These are phyloP conservation scores for Aspergillus fumigatus DNA, from an alignment of 2,329 filamentous ascomycete genomes.

Conservation along the genomic window DNA sequence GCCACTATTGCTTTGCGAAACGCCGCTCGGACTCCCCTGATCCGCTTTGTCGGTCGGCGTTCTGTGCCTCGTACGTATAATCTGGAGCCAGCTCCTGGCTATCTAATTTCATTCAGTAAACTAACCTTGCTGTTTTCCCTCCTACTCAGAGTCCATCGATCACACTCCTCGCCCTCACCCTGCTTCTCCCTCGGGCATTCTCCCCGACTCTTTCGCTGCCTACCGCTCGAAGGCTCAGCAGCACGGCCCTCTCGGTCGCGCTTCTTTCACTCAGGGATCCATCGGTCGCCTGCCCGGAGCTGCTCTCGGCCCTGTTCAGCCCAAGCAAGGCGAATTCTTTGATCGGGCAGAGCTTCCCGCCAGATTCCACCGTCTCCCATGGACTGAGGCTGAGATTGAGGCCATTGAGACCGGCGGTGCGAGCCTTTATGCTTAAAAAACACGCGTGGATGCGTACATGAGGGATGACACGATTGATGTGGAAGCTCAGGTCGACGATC, in stretches of 20 bases:
- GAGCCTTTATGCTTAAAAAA: slow-evolving; percentile 51
- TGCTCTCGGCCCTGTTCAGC: slow-evolving; percentile 66
- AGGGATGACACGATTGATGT: slow-evolving; percentile 13
- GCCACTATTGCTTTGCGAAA: slow-evolving; percentile 39
- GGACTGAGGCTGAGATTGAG: slow-evolving; percentile 83
- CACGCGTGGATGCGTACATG: slow-evolving; percentile 1
- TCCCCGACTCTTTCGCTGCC: slow-evolving; percentile 58
- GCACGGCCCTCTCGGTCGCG: slow-evolving; percentile 55
- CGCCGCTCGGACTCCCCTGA: slow-evolving; percentile 43
- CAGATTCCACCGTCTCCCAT: slow-evolving; percentile 72
- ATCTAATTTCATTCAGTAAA: neutral
- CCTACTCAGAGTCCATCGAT: slow-evolving; percentile 37
- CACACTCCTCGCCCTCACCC: slow-evolving; percentile 58
- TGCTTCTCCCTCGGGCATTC: slow-evolving; percentile 50
- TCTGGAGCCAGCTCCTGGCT: neutral
- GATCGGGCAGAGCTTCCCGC: slow-evolving; percentile 82
- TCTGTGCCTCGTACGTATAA: slow-evolving; percentile 39
- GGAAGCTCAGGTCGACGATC: slow-evolving; percentile 4
- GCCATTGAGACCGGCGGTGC: slow-evolving; percentile 92
- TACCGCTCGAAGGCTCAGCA: slow-evolving; percentile 62
- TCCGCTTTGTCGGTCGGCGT: slow-evolving; percentile 48
- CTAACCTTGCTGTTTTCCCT: slow-evolving; percentile 9
- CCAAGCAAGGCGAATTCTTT: slow-evolving; percentile 73
- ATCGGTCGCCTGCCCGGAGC: slow-evolving; percentile 62
- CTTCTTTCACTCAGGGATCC: slow-evolving; percentile 34